Base-by-base conservation (phyloP, 352 stramenopile species). In the Phytopythium litorale region DNA sequence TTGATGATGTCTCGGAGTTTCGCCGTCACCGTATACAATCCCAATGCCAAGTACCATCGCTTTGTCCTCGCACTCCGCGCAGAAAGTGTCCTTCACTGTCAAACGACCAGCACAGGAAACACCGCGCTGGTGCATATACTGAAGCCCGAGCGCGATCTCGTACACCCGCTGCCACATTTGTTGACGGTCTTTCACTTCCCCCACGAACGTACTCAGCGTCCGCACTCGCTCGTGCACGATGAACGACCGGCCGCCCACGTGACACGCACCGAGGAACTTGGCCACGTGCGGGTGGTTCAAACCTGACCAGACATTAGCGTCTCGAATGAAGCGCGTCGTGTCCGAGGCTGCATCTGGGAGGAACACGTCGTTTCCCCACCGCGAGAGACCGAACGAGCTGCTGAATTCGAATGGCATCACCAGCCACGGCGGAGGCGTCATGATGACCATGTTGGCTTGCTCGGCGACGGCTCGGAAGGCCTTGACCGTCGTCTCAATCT, bases 201-300 rank as follows among this genome's bases (percentile, higher is more conserved):
- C 4, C 12, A 35, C 48, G 18, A 37, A 37, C 16, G 35, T 25
- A 9, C 5, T 54, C 25, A 54, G 46, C 11, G 8, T 23, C 1
- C 46, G 46, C 46, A 43, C 11, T 7, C 7, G 7, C 21, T 45
- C 32, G 52, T 61, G 35, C 37, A 57, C 23, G 42, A 64, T 25
- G 23, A 60, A 42, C 7, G 30, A 38, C 11, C 37, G 49, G 15
- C 16, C 18, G 1, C 48, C 60, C 9, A 72, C 48, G 30, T 69
- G 58, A 40, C 55, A 72, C 6, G 63, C 63, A 18, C 67, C 67
- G 21, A 64, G 69, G 12, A 73, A 49, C 15, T 52, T 56, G 4
- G 48, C n/a, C 38, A 71, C 51, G 28, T 74, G 62, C 6, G 67
- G 67, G 51, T 68, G 64, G 1, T 60, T 65, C n/a, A 73, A 25